Base-by-base conservation (phyloP, 768 basidiomycete genomes). In the Suillus fuscotomentosus region DNA sequence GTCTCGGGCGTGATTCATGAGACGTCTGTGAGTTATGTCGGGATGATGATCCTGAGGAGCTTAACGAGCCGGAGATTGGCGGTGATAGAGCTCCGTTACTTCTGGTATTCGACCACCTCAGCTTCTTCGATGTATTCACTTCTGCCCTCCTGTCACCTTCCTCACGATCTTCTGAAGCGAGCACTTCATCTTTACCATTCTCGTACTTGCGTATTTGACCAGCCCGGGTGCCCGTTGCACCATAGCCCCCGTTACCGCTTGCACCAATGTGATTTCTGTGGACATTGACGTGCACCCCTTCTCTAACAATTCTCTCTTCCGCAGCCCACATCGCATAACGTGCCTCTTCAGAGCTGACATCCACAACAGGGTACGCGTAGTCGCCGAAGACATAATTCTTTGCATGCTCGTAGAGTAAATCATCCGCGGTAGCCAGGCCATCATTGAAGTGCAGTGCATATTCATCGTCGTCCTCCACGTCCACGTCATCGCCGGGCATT, bases 281-380 rank as follows among this genome's bases (percentile, higher is more conserved):
- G 10, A 65, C 66, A 36, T 64, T 31, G 11, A 59, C 15, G 11
- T 59, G 57, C 4, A 60, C n/a, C 2, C 75, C 67, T 36, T 76
- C 73, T 24, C 68, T 69, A 55, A 74, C 75, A 17, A 75, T 65
- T 42, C 74, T 63, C 48, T 65, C 72, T n/a, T 75, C 75, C 47
- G 70, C 70, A 2, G 68, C 73, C 74, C 73, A 73, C 64, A 76
- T 73, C 4, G 62, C 72, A 10, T 48, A 60, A 20, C 72, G 75
- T 8, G 73, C 74, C 27, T 73, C 77, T 61, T 81, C 77, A 31
- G 89, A 86, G 77, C 91, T 95, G 56, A 93, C 90, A 70, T 97
- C 95, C 65, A 95, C 88, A 62, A 86, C 87, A 0, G 95, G 95
- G 72, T 96, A 97, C 70, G 92, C 86, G 73, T 95, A 94, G 77